Evolutionary conservation across 2,329 filamentous ascomycete genomes (phyloP).

Genomic region (Penicillium sp.): DNA sequence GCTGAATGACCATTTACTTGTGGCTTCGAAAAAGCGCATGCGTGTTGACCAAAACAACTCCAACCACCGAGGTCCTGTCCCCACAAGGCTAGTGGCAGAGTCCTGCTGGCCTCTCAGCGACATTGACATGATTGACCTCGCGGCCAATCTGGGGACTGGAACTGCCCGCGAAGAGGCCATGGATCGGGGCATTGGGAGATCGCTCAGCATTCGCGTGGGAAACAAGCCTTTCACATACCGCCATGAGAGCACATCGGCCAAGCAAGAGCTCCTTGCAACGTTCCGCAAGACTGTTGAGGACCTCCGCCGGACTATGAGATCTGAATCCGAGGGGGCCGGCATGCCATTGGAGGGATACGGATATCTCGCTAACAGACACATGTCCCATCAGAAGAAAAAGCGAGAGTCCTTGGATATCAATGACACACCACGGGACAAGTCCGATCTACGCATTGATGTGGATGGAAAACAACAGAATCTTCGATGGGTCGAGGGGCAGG

Average conservation of each 20-base stretch:
- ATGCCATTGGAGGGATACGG: constrained; percentile 83
- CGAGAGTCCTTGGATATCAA: constrained; percentile 76
- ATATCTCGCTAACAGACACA: constrained; percentile 78
- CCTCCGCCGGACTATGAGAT: constrained; percentile 78
- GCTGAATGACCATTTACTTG: constrained; percentile 88
- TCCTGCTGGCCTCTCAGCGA: constrained; percentile 93
- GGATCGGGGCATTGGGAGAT: constrained; percentile 70
- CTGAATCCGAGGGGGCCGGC: constrained; percentile 83
- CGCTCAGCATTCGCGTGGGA: constrained; percentile 86
- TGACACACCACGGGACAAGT: constrained; percentile 72
- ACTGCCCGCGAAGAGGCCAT: constrained; percentile 44
- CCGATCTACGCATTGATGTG: constrained; percentile 82
- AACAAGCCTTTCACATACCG: constrained; percentile 93
- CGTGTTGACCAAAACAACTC: constrained; percentile 66
- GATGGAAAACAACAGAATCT: constrained; percentile 96
- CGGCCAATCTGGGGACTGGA: constrained; percentile 47
- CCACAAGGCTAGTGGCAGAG: constrained; percentile 83
- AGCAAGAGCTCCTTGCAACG: constrained; percentile 77
- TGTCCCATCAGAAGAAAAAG: constrained; percentile 72
- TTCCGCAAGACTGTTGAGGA: constrained; percentile 93
- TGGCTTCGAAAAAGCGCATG: constrained; percentile 91
- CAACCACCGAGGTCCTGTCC: constrained; percentile 47
- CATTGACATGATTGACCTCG: constrained; percentile 88
- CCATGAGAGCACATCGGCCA: constrained; percentile 80
- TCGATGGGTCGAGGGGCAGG: constrained; percentile 90